A percentile compares a stretch with the other conserved stretches of the same genome.
These are phyloP conservation scores for Wickerhamiella kurtzmanii DNA, from an alignment of 805 yeast species.

Conservation along the genomic window DNA sequence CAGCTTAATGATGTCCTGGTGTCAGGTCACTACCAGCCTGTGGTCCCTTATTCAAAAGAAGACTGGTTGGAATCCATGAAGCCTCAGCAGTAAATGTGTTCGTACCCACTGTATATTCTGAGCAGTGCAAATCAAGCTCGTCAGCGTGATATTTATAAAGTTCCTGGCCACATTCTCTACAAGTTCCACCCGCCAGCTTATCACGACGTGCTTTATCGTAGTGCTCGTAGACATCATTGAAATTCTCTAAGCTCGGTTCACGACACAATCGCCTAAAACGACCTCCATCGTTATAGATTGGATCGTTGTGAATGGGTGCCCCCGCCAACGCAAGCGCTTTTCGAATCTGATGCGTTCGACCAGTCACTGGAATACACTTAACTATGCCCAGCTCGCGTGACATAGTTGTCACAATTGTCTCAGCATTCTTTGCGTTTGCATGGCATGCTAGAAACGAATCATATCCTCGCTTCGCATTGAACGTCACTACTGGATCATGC, in stretches of 20 bases:
- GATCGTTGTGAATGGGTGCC: conserved; percentile 80
- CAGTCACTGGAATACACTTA: conserved; percentile 70
- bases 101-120: conserved; percentile 12
- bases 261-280: conserved; percentile 5
- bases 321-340: conserved; percentile 81
- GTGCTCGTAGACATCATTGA: conserved; percentile 5
- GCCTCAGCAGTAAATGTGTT: not conserved
- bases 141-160: conserved; percentile 7
- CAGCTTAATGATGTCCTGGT: not conserved
- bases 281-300: conserved; percentile 44
- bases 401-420: conserved; percentile 8
- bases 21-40: not conserved
- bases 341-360: conserved; percentile 89
- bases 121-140: conserved; percentile 18
- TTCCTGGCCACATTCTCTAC: conserved; percentile 17
- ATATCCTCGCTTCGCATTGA: conserved; percentile 19
- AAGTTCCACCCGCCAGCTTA: conserved; percentile 13
- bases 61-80: not conserved
- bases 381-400: conserved; percentile 34
- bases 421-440: conserved; percentile 11
- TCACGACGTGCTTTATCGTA: conserved; percentile 6
- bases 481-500: conserved; percentile 14
- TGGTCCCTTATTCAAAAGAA: not conserved
- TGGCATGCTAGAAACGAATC: conserved; percentile 5
- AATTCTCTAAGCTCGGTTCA: conserved; percentile 11